Conservation (phyloP, 768 basidiomycete species). For the Suillus variegatus region DNA sequence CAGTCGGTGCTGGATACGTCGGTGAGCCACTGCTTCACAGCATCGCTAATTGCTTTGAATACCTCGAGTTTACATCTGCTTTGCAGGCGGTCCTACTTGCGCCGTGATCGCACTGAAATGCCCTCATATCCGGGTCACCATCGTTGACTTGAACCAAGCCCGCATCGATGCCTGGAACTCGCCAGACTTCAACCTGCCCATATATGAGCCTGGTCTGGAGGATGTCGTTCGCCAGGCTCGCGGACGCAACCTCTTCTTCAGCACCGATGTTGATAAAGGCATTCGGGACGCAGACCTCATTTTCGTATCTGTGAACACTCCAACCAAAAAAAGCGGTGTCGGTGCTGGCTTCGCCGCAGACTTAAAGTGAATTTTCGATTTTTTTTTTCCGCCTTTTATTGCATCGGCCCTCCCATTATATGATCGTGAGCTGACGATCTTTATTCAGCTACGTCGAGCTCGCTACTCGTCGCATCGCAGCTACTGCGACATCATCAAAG, state of each 20-base stretch:
- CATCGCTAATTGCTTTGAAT: conserved; percentile 3
- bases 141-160: conserved; percentile 94
- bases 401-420: conserved; percentile 8
- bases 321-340: conserved; percentile 97
- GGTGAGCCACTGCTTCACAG: conserved; percentile 49
- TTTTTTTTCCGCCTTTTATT: conserved; percentile 6
- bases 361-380: conserved; percentile 73
- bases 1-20: conserved; percentile 92
- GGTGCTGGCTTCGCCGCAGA: conserved; percentile 98
- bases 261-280: conserved; percentile 89
- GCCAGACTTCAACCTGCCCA: conserved; percentile 80
- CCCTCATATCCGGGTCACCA: conserved; percentile 91
- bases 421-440: conserved; percentile 1
- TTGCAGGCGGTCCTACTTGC: conserved; percentile 88
- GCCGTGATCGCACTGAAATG: conserved; percentile 94
- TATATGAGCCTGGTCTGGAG: conserved; percentile 96
- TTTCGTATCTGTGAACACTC: conserved; percentile 98
- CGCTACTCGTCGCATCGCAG: conserved; percentile 95
- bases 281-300: conserved; percentile 96
- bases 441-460: conserved; percentile 86
- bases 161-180: conserved; percentile 98
- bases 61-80: conserved; percentile 19
- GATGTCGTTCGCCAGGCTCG: conserved; percentile 87
- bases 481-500: conserved; percentile 86
- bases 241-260: conserved; percentile 96